Conservation (phyloP, 345 rosid species). For the Clarkia xantiana region DNA sequence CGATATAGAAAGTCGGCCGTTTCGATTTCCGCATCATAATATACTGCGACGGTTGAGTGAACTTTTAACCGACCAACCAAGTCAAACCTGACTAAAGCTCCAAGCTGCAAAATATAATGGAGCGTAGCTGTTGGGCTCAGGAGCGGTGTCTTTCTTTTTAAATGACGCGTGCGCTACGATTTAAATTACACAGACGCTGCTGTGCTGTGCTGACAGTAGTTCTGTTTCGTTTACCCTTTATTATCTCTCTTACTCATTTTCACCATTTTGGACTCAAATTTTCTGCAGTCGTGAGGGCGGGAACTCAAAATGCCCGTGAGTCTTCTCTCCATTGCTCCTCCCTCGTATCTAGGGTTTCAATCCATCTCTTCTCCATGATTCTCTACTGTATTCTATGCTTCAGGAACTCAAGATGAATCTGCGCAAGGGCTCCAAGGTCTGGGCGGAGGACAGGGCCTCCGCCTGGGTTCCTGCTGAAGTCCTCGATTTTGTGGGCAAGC, state of each 20-base stretch:
- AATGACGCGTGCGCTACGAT: too few relatives aligned
- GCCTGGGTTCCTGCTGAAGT: slow-evolving; percentile 84
- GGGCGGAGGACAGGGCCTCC: slow-evolving; percentile 63
- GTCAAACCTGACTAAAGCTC: too few relatives aligned
- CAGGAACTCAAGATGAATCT: slow-evolving; percentile 33
- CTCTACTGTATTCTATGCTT: slow-evolving; percentile 10
- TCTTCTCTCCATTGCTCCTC: not conserved
- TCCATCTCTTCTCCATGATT: not conserved
- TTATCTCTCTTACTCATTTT: not conserved
- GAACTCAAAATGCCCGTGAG: slow-evolving; percentile 4
- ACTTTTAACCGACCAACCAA: too few relatives aligned
- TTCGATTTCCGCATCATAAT: too few relatives aligned
- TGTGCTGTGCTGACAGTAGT: too few relatives aligned
- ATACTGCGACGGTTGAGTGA: too few relatives aligned
- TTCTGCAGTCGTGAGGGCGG: slow-evolving; percentile 3
- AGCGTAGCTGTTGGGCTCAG: too few relatives aligned
- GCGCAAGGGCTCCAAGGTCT: slow-evolving; percentile 65
- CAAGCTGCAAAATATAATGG: too few relatives aligned
- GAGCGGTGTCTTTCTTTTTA: too few relatives aligned
- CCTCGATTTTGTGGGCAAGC: slow-evolving; percentile 29
- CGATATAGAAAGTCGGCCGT: too few relatives aligned
- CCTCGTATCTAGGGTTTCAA: not conserved
- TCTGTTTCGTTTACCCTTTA: too few relatives aligned
- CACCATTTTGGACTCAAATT: slow-evolving; percentile 1
- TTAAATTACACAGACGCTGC: too few relatives aligned